These are phyloP conservation scores for Apodospora peruviana DNA, from an alignment of 495 filamentous ascomycete species.

Conservation along the genomic window DNA sequence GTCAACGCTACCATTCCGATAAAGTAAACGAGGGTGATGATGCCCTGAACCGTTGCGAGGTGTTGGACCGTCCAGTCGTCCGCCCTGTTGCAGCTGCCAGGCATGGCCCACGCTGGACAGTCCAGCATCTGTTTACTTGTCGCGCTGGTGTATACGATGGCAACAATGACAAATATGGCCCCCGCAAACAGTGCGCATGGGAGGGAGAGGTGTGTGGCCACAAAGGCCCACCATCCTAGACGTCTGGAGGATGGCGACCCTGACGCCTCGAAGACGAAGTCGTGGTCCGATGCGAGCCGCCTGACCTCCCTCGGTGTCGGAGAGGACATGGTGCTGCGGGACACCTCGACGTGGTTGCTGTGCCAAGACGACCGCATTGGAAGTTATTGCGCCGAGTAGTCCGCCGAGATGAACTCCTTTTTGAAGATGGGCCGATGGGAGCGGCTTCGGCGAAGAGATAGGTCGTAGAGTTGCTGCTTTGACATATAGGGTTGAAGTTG, in stretches of 20 bases:
- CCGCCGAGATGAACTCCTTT: constrained; percentile 19
- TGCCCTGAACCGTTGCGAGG: constrained; percentile 22
- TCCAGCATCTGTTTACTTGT: constrained; percentile 18
- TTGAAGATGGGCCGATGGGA: constrained; percentile 23
- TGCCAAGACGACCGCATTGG: background rate
- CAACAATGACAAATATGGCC: constrained; percentile 16
- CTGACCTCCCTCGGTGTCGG: constrained; percentile 21
- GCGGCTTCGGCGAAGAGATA: constrained; percentile 12
- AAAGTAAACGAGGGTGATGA: constrained; percentile 22
- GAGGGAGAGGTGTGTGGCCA: constrained; percentile 22
- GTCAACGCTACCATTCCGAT: constrained; percentile 20
- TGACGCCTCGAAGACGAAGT: constrained; percentile 21
- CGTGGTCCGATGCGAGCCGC: constrained; percentile 24
- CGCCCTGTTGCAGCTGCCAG: constrained; percentile 9
- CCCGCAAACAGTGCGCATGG: constrained; percentile 14
- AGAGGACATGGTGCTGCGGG: constrained; percentile 7
- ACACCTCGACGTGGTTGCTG: background rate
- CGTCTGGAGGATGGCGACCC: constrained; percentile 10
- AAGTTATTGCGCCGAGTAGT: background rate
- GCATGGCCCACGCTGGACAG: constrained; percentile 21
- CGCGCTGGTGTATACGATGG: constrained; percentile 19
- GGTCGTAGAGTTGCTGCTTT: background rate
- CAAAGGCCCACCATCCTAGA: constrained; percentile 20
- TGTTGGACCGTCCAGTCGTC: constrained; percentile 21
- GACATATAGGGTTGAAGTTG: no score